Percentiles rank a stretch among this genome's conserved stretches.
These are phyloP conservation scores for Lindgomyces ingoldianus DNA, from an alignment of 495 filamentous ascomycete species.

Conservation along the genomic window DNA sequence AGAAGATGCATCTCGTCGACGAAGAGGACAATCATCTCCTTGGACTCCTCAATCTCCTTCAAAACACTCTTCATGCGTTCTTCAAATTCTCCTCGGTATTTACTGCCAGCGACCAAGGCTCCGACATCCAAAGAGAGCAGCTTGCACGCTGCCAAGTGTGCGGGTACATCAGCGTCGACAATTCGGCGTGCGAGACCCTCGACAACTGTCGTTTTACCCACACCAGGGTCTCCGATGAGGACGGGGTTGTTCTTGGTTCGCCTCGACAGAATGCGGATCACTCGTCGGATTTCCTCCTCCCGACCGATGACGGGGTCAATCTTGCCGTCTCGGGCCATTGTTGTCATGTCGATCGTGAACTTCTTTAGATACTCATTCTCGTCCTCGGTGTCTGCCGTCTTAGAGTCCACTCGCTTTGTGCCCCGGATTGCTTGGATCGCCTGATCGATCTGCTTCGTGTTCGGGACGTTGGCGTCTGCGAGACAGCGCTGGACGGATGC, in stretches of 20 bases:
- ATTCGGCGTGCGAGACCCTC: constrained; percentile 96
- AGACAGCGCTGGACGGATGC: constrained; percentile 68
- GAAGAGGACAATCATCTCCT: constrained; percentile 95
- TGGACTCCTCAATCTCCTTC: constrained; percentile 95
- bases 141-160: constrained; percentile 91
- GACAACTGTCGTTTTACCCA: constrained; percentile 97
- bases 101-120: constrained; percentile 91
- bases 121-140: constrained; percentile 94
- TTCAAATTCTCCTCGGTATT: constrained; percentile 97
- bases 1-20: constrained; percentile 98
- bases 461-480: constrained; percentile 87
- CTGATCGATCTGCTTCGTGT: constrained; percentile 82
- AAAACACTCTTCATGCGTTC: constrained; percentile 98
- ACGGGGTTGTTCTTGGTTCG: constrained; percentile 99
- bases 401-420: constrained; percentile 87
- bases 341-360: constrained; percentile 97
- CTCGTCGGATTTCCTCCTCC: constrained; percentile 94
- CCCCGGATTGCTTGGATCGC: constrained; percentile 88
- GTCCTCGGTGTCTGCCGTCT: constrained; percentile 86
- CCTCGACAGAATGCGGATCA: constrained; percentile 88
- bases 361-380: constrained; percentile 94
- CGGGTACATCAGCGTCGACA: constrained; percentile 92
- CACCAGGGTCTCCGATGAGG: constrained; percentile 92
- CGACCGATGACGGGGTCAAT: constrained; percentile 97
- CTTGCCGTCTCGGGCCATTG: constrained; percentile 90